Conservation (phyloP, 2,329 filamentous ascomycete species). For the Ciborinia camelliae region DNA sequence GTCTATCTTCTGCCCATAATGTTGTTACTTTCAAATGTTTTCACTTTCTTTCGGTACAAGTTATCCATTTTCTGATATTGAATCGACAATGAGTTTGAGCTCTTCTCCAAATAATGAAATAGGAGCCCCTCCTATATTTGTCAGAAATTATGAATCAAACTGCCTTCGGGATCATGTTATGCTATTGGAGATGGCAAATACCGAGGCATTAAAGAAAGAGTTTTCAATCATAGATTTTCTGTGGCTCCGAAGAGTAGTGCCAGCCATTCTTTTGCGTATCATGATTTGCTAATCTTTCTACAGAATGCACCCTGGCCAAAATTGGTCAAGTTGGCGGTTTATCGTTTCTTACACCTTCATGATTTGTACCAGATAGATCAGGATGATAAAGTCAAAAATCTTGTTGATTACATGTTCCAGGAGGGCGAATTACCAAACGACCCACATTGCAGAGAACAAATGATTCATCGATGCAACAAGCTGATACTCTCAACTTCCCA, state of each 20-base stretch:
- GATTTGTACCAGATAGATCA: not conserved
- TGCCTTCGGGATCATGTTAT: not conserved
- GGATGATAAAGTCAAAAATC: not conserved
- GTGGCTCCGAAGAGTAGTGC: not conserved
- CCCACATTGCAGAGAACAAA: not conserved
- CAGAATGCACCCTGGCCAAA: not conserved
- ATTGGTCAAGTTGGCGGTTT: not conserved
- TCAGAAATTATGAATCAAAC: not conserved
- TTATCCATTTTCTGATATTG: not conserved
- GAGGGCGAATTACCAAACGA: not conserved
- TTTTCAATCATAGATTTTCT: not conserved
- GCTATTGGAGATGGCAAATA: not conserved
- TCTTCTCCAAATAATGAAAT: not conserved
- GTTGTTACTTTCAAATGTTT: not conserved
- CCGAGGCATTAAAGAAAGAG: not conserved
- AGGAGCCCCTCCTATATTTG: not conserved
- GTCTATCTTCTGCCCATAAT: not conserved
- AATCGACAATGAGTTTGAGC: not conserved
- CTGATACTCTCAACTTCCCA: not conserved
- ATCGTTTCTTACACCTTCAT: constrained; percentile 1
- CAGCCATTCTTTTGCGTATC: not conserved
- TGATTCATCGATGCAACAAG: constrained; percentile 2
- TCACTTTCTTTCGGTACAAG: no score
- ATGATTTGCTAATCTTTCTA: not conserved
- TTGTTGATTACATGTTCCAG: not conserved